phyloP scores from a whole-genome alignment of 1,139 yeast species.

The Candida freyschussii region DNA sequence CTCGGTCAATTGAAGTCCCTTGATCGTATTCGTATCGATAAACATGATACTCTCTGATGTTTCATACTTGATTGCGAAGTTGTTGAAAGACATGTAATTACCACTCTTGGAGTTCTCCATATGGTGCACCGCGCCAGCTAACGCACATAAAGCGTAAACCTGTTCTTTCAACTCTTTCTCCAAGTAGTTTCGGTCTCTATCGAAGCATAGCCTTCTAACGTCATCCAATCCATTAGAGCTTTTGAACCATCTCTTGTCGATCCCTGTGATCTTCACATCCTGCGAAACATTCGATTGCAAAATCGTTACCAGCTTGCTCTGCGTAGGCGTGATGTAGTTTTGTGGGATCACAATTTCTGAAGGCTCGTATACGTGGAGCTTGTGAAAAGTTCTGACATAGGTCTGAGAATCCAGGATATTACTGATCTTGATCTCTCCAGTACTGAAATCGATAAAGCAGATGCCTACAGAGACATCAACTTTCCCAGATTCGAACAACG shows the following conservation, averaged over 20 bases:
- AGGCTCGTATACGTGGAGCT: constrained; percentile 35
- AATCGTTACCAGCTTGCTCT: constrained; percentile 34
- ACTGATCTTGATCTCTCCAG: constrained; percentile 34
- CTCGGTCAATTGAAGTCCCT: constrained; percentile 35
- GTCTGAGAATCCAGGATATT: constrained; percentile 41
- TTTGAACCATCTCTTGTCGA: constrained; percentile 27
- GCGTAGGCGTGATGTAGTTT: constrained; percentile 24
- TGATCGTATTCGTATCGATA: constrained; percentile 35
- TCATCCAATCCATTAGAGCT: constrained; percentile 24
- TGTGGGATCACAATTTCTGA: constrained; percentile 34
- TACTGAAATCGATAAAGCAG: constrained; percentile 32
- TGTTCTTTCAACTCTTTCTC: constrained; percentile 26
- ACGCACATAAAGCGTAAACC: constrained; percentile 31
- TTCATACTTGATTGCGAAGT: constrained; percentile 34
- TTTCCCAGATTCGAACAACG: constrained; percentile 31
- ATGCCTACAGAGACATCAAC: constrained; percentile 32
- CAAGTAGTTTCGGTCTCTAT: constrained; percentile 19
- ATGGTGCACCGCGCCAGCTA: constrained; percentile 30
- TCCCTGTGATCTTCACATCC: constrained; percentile 24
- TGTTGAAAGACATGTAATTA: constrained; percentile 20
- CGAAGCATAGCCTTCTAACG: constrained; percentile 22
- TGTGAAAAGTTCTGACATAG: constrained; percentile 40
- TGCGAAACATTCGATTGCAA: constrained; percentile 32
- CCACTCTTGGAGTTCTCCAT: constrained; percentile 18
- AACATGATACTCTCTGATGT: constrained; percentile 39